Evolutionary conservation across 257 asterid genomes (phyloP).

Genomic region (Nicotiana obtusifolia): DNA sequence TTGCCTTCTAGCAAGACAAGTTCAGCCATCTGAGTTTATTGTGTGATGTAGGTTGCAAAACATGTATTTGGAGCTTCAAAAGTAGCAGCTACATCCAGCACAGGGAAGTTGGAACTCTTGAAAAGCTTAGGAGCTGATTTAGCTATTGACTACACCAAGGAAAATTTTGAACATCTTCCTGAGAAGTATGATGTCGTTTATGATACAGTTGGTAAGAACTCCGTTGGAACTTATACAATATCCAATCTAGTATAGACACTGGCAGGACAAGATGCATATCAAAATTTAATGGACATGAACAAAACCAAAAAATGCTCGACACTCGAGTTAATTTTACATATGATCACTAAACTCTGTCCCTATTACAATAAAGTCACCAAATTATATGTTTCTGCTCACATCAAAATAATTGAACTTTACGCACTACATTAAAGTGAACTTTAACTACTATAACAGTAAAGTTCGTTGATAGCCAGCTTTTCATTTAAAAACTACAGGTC

Average conservation of each 20-base stretch:
- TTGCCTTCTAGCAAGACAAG: too few relatives aligned
- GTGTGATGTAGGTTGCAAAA: conserved; percentile 58
- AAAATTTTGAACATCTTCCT: conserved; percentile 57
- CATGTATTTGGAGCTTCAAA: conserved; percentile 87
- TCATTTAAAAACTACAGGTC: conserved; percentile 41
- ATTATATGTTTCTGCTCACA: not conserved
- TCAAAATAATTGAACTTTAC: not conserved
- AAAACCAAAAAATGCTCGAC: not conserved
- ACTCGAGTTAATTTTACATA: not conserved
- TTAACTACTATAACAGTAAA: not conserved
- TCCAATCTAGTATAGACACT: not conserved
- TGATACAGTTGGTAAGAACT: conserved; percentile 75
- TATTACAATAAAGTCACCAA: not conserved
- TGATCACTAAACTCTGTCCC: not conserved
- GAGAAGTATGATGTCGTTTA: conserved; percentile 77
- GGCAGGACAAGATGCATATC: not conserved
- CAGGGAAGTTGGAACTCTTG: conserved; percentile 52
- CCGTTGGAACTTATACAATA: not conserved
- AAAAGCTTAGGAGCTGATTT: conserved; percentile 80
- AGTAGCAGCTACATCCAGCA: conserved; percentile 81
- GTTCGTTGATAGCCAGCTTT: too few relatives aligned
- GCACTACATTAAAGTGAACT: too few relatives aligned
- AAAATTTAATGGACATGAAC: not conserved
- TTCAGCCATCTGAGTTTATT: too few relatives aligned
- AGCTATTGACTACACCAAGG: conserved; percentile 83